Base-by-base conservation (phyloP, 768 basidiomycete species). In the Leccinellum luteum region DNA sequence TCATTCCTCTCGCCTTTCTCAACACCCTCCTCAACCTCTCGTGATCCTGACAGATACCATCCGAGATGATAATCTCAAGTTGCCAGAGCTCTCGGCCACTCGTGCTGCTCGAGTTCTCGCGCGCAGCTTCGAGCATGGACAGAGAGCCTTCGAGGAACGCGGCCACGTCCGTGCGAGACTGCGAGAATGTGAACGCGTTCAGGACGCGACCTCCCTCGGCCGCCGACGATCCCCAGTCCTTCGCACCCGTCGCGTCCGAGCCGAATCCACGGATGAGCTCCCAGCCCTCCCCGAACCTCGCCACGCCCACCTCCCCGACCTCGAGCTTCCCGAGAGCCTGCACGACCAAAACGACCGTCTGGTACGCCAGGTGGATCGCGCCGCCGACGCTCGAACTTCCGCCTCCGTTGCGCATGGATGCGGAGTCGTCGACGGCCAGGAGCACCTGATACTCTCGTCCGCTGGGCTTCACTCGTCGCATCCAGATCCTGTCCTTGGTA, bases 401-500 rank as follows among this genome's bases (percentile, higher is more conserved):
- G 3, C 48, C 41, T 6, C 65, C 60, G 52, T 70, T 68, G 55
- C 72, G 68, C 97, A 99, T 98, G 34, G 94, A 97, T 32, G 90
- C 86, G 4, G 94, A 98, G 76, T 98, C 97, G 68, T 98, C 97
- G 50, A 99, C 82, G 10, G 94, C 90, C 56, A 99, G 81, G 41
- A 98, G 82, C 2, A 99, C 85, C 68, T 99, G 96, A 73, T 98
- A 98, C 69, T 97, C 95, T 49, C 97, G 83, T 66, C 91, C 86
- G 69, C 92, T 94, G 6, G 97, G 96, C 51, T 90, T 86, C 4
- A 95, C 97, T 21, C 97, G 84, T 25, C 96, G 88, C 34, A 98
- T 79, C 97, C 97, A 99, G 62, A 98, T 98, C 75, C 95, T 95
- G 81, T 99, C 96, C 72, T 98, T 98, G 52, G 95, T 98, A 78